These are phyloP conservation scores for Holtermannia corniformis DNA, from an alignment of 768 basidiomycete genomes.

Conservation along the genomic window DNA sequence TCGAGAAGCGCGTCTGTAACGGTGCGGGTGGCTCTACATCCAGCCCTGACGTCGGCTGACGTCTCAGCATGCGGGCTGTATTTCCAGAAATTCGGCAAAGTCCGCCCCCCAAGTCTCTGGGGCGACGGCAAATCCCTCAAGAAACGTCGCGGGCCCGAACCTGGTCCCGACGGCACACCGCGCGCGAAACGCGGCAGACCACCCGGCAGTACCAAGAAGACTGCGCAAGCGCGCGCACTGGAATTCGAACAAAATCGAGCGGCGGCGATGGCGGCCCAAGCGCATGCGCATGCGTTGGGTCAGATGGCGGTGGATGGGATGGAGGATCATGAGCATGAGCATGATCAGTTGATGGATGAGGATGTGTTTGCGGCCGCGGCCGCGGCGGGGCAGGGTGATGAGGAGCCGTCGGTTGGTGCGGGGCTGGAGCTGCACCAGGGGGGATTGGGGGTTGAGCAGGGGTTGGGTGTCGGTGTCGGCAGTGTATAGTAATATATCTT, in stretches of 20 bases:
- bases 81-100: slow-evolving; percentile 27
- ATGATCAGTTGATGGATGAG: no score
- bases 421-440: no score
- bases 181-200: neutral
- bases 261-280: neutral
- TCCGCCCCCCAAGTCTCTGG: slow-evolving; percentile 33
- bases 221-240: neutral
- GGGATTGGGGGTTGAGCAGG: no score
- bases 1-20: slow-evolving; percentile 29
- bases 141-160: slow-evolving; percentile 10
- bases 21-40: slow-evolving; percentile 12
- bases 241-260: neutral
- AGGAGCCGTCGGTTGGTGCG: no score
- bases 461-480: no score
- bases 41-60: neutral
- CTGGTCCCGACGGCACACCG: neutral
- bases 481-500: no score
- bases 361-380: no score
- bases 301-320: no score
- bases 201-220: neutral
- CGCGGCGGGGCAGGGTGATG: no score
- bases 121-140: slow-evolving; percentile 26
- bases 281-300: no score
- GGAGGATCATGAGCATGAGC: no score
- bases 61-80: slow-evolving; percentile 31